These are phyloP conservation scores for Chaetomium strumarium DNA, from an alignment of 2,329 filamentous ascomycete species.

Conservation along the genomic window DNA sequence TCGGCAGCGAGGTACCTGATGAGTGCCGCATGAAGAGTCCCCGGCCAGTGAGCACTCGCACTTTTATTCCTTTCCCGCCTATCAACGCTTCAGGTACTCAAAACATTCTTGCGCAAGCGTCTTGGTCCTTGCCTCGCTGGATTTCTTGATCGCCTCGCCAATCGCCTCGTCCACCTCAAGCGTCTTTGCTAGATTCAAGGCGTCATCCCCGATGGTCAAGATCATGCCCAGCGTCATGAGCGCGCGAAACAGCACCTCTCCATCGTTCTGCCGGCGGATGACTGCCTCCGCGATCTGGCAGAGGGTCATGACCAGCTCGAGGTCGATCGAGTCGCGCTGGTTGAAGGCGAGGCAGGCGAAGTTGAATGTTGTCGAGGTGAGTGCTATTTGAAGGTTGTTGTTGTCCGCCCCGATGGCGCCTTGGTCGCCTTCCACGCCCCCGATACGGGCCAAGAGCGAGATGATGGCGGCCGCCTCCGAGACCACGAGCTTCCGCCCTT, in stretches of 20 bases:
- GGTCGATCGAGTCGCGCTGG: constrained; percentile 40
- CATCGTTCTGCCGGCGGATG: constrained; percentile 62
- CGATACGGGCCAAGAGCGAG: constrained; percentile 56
- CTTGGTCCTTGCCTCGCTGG: constrained; percentile 43
- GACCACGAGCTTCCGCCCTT: constrained; percentile 62
- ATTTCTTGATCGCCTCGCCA: constrained; percentile 37
- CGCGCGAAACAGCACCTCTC: constrained; percentile 76
- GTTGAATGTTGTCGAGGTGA: constrained; percentile 80
- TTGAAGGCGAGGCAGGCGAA: constrained; percentile 66
- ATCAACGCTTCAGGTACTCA: constrained; percentile 28
- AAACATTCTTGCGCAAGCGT: constrained; percentile 43
- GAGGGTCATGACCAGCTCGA: constrained; percentile 39
- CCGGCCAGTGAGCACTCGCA: neutral
- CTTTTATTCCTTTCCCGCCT: neutral
- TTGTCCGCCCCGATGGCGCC: constrained; percentile 53
- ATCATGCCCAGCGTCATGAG: constrained; percentile 81
- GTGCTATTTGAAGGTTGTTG: constrained; percentile 75
- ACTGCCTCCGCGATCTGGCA: constrained; percentile 54
- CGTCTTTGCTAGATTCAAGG: constrained; percentile 37
- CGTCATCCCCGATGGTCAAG: constrained; percentile 50
- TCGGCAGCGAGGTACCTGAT: too few relatives aligned
- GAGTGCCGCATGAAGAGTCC: too few relatives aligned
- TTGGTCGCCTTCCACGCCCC: constrained; percentile 44
- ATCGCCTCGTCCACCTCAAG: constrained; percentile 39
- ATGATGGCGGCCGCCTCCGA: constrained; percentile 55